Percentiles rank a stretch among this genome's conserved stretches.
Conservation (phyloP, 768 basidiomycete species). For the Panellus pusillus region DNA sequence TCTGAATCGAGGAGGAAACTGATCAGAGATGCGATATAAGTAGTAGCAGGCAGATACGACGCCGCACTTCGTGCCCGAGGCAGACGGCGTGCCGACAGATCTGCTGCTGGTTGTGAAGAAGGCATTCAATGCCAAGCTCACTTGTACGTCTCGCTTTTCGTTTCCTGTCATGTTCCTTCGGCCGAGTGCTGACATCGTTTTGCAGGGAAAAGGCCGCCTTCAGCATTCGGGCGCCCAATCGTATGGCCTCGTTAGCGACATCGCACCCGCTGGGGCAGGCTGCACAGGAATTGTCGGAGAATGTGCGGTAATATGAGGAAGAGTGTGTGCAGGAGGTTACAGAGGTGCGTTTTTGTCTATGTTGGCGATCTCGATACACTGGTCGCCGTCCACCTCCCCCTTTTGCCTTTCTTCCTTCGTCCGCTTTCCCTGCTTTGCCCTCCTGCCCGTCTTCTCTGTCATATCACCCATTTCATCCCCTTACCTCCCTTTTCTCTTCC, state of each 20-base stretch:
- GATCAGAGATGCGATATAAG: background rate
- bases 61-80: constrained; percentile 63
- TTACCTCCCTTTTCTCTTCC: background rate
- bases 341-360: constrained; percentile 25
- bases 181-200: background rate
- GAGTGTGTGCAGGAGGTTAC: constrained; percentile 70
- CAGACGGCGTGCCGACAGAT: constrained; percentile 66
- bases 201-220: constrained; percentile 88
- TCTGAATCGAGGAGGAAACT: background rate
- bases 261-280: constrained; percentile 36
- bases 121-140: constrained; percentile 84
- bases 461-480: background rate
- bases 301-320: constrained; percentile 71
- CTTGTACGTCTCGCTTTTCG: constrained; percentile 55
- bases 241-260: constrained; percentile 66
- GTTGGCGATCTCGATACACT: too few species aligned
- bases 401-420: too few species aligned
- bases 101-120: constrained; percentile 88
- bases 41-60: constrained; percentile 71
- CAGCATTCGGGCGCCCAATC: constrained; percentile 83
- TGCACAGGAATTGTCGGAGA: constrained; percentile 53
- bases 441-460: too few species aligned
- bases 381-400: too few species aligned
- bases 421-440: too few species aligned
- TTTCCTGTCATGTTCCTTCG: constrained; percentile 4